Evolutionary conservation across 2,329 filamentous ascomycete genomes (phyloP), one percentile per base, ranked within the genome.

Genomic region (Arthrobotrys sinensis): DNA sequence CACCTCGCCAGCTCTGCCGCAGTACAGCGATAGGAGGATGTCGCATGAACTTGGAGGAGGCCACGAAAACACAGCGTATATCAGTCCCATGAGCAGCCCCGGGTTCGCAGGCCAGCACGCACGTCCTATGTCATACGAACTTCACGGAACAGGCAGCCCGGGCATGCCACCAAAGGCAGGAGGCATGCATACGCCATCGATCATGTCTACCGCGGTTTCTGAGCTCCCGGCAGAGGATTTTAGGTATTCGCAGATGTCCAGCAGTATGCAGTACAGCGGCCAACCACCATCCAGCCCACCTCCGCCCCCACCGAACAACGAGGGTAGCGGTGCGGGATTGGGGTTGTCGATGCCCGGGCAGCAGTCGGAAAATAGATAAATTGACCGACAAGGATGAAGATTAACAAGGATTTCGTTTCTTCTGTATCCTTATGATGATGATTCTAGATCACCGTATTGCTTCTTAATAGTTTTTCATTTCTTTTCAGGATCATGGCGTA

Each of bases 41-140:
- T 78, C 75, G 2, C 57, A 78, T 45, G 75, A 78, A 32, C 63
- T 78, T 4, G 75, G 75, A 57, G 63, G 68, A 64, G 64, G 34
- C 43, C 19, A 57, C 28, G 65, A 77, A 28, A 24, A 43, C 5
- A 53, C 60, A 12, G 67, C 62, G 3, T 62, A 71, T 19, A 78
- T 71, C 3, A 78, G 75, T 28, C 75, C 75, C 12, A 53, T 72
- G 19, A 21, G 19, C n/a, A 78, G 75, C 19, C 75, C 75, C 11
- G 60, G 60, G 0, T 66, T 66, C 19, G 19, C 11, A 2, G 16
- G 34, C 24, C n/a, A 50, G 5, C 14, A 57, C 8, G 55, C 34
- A 6, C 36, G 75, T 19, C 75, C 75, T 3, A 78, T 78, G 45
- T 78, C 75, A 7, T 72, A 78, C 40, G 75, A 78, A 52, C 63